phyloP scores from a whole-genome alignment of 257 asterid species.

The Nicotiana tabacum region DNA sequence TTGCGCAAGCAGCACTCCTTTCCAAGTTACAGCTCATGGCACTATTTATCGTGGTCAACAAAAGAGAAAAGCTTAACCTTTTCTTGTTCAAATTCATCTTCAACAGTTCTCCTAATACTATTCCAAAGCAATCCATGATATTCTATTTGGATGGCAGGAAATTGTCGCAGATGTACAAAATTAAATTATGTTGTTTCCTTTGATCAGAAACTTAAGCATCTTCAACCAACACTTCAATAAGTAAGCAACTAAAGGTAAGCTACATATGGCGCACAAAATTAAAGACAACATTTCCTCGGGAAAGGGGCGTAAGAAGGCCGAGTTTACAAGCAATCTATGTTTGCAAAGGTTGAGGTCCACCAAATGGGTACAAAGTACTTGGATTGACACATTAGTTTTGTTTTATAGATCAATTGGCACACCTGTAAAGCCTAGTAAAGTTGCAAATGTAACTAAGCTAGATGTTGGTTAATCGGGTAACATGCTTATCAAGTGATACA shows the following conservation, averaged over 20 bases:
- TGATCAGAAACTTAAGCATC: neutral
- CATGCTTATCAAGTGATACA: constrained; percentile 1
- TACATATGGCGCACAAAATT: neutral
- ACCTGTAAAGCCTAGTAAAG: neutral
- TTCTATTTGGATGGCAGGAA: neutral
- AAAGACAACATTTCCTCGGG: neutral
- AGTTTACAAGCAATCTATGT: neutral
- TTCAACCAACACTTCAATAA: neutral
- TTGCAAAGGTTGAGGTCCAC: neutral
- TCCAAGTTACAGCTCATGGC: constrained; percentile 1
- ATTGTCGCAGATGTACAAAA: neutral
- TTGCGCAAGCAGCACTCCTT: too few species aligned
- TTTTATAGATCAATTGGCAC: neutral
- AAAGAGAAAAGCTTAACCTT: neutral
- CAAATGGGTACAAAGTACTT: neutral
- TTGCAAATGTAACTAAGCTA: neutral
- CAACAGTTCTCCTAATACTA: neutral
- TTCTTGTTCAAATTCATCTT: neutral
- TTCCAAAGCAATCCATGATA: neutral
- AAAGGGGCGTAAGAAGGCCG: neutral
- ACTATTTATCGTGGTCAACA: neutral
- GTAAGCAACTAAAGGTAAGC: neutral
- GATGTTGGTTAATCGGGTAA: neutral
- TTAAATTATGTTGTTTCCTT: neutral
- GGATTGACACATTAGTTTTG: neutral